Evolutionary conservation across 306 rosid species (phyloP).

Genomic region (Sesbania bispinosa): DNA sequence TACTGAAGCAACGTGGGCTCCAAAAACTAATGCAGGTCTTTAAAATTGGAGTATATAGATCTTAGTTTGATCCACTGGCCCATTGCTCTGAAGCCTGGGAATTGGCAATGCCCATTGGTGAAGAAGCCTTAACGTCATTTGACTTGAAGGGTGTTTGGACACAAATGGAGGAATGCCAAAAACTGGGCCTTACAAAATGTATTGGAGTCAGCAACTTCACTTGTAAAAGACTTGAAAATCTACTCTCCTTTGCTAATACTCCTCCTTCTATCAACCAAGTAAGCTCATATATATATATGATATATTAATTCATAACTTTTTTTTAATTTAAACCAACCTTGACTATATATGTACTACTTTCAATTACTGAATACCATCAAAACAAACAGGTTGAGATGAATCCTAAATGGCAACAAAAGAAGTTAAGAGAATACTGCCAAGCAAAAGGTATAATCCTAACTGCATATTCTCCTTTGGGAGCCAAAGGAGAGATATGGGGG

Average conservation of each 20-base stretch:
- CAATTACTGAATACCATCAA: neutral
- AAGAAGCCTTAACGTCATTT: constrained; percentile 13
- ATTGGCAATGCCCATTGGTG: neutral
- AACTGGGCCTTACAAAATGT: constrained; percentile 15
- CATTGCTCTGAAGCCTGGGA: constrained; percentile 10
- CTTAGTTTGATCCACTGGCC: constrained; percentile 40
- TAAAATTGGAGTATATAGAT: constrained; percentile 27
- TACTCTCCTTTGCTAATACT: constrained; percentile 33
- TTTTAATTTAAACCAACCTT: neutral
- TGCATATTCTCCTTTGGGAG: constrained; percentile 52
- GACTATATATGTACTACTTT: neutral
- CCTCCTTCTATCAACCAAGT: constrained; percentile 40
- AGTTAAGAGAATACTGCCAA: constrained; percentile 35
- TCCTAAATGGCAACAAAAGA: constrained; percentile 49
- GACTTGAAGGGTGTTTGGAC: constrained; percentile 57
- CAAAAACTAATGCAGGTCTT: constrained; percentile 4
- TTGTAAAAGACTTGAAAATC: constrained; percentile 12
- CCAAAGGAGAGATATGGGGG: constrained; percentile 37
- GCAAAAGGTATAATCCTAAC: constrained; percentile 39
- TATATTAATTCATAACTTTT: neutral
- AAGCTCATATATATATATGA: neutral
- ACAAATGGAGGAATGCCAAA: constrained; percentile 55
- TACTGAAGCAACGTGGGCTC: neutral
- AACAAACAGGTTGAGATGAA: constrained; percentile 50
- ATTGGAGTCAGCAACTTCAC: constrained; percentile 33